These are phyloP conservation scores for Fusarium lateritium DNA, from an alignment of 2,329 filamentous ascomycete species.

Conservation along the genomic window DNA sequence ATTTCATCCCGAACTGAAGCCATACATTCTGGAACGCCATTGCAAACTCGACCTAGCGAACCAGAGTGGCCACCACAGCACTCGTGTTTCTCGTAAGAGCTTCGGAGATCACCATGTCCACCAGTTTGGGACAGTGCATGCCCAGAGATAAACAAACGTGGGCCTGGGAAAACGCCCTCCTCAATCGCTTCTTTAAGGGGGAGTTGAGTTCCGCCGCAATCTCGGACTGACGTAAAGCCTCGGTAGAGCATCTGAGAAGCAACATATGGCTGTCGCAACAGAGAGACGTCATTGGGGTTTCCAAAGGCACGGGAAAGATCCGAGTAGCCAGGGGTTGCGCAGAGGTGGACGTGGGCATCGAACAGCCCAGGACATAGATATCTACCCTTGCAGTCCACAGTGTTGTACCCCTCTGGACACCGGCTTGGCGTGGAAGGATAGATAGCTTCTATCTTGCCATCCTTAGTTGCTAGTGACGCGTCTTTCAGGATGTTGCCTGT, in stretches of 20 bases:
- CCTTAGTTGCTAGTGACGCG: neutral
- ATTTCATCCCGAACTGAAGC: slow-evolving; percentile 3
- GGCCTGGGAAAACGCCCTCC: slow-evolving; percentile 66
- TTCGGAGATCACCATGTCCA: slow-evolving; percentile 68
- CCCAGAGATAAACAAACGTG: slow-evolving; percentile 68
- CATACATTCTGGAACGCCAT: neutral
- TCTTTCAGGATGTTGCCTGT: neutral
- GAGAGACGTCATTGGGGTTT: slow-evolving; percentile 54
- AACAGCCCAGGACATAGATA: slow-evolving; percentile 52
- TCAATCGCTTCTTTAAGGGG: slow-evolving; percentile 69
- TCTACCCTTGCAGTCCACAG: neutral
- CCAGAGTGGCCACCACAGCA: slow-evolving; percentile 62
- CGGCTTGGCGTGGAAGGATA: neutral
- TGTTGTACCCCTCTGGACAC: neutral
- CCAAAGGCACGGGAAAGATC: slow-evolving; percentile 46
- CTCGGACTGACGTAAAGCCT: slow-evolving; percentile 1
- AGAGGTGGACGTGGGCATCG: slow-evolving; percentile 53
- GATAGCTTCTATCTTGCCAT: neutral
- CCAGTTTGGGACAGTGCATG: slow-evolving; percentile 70
- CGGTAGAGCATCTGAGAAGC: slow-evolving; percentile 8
- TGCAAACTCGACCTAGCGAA: slow-evolving; percentile 53
- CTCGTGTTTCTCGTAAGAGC: slow-evolving; percentile 53
- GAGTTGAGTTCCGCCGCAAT: slow-evolving; percentile 55
- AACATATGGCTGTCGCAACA: slow-evolving; percentile 59
- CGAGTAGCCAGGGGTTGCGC: slow-evolving; percentile 50